Conservation (phyloP, 2,329 filamentous ascomycete genomes). For the Pseudogymnoascus sp. region DNA sequence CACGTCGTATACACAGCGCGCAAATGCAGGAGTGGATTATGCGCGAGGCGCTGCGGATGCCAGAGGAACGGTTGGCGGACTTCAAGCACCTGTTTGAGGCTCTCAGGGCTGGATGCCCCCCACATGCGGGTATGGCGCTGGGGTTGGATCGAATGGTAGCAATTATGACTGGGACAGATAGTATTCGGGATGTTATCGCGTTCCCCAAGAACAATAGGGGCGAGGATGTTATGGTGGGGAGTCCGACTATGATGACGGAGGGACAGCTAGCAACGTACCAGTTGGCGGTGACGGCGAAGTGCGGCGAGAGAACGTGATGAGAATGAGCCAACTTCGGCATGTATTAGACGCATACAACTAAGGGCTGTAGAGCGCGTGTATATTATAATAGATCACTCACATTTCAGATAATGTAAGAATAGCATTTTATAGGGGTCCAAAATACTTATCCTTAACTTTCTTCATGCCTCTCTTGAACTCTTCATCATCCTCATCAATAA, state of each 20-base stretch:
- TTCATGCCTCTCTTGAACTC: slow-evolving; percentile 12
- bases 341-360: not conserved
- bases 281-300: slow-evolving; percentile 15
- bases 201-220: slow-evolving; percentile 93
- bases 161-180: slow-evolving; percentile 66
- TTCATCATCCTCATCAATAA: slow-evolving; percentile 14
- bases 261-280: slow-evolving; percentile 32
- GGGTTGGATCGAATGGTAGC: slow-evolving; percentile 85
- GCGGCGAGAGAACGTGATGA: not conserved
- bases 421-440: not conserved
- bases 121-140: slow-evolving; percentile 86
- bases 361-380: not conserved
- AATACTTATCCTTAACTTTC: slow-evolving; percentile 13
- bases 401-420: not conserved
- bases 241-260: slow-evolving; percentile 61
- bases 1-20: slow-evolving; percentile 81
- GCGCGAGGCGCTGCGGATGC: slow-evolving; percentile 60
- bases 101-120: slow-evolving; percentile 77
- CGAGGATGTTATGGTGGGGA: slow-evolving; percentile 74
- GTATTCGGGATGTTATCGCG: slow-evolving; percentile 87
- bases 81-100: slow-evolving; percentile 82
- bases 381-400: slow-evolving; percentile 6
- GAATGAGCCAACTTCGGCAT: not conserved
- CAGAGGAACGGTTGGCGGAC: slow-evolving; percentile 59
- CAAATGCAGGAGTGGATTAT: slow-evolving; percentile 79